A percentile compares a stretch with the other conserved stretches of the same genome.
These are phyloP conservation scores for Tricholomella constricta DNA, from an alignment of 768 basidiomycete genomes.

Conservation along the genomic window DNA sequence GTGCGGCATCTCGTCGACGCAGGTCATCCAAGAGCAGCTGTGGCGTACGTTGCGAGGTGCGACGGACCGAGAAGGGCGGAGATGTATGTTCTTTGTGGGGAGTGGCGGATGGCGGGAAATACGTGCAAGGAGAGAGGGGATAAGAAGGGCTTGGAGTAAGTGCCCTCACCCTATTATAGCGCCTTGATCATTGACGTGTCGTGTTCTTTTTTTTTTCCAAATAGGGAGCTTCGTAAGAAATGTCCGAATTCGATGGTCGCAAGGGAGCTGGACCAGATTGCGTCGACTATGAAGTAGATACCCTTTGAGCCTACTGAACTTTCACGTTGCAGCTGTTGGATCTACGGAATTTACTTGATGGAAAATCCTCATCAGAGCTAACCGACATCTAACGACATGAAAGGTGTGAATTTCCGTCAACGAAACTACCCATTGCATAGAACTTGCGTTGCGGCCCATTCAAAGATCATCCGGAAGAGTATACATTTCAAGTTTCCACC, in stretches of 20 bases:
- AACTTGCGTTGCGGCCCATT: too few species aligned
- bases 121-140: conserved; percentile 91
- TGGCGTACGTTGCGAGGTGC: conserved; percentile 77
- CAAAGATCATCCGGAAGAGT: too few species aligned
- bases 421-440: too few species aligned
- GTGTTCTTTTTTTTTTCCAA: not conserved
- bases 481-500: too few species aligned
- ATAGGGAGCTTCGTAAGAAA: conserved; percentile 68
- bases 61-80: conserved; percentile 83
- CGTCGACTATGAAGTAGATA: conserved; percentile 62
- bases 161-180: conserved; percentile 16
- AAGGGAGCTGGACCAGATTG: conserved; percentile 72
- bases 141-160: conserved; percentile 82
- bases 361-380: too few species aligned
- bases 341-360: too few species aligned
- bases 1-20: conserved; percentile 76
- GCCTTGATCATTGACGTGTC: conserved; percentile 1
- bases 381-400: too few species aligned
- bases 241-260: conserved; percentile 82
- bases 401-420: too few species aligned
- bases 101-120: conserved; percentile 85
- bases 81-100: conserved; percentile 86
- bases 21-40: conserved; percentile 76
- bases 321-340: too few species aligned
- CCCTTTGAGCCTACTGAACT: too few species aligned